phyloP scores from a whole-genome alignment of 768 basidiomycete species.

The Mycena galericulata region DNA sequence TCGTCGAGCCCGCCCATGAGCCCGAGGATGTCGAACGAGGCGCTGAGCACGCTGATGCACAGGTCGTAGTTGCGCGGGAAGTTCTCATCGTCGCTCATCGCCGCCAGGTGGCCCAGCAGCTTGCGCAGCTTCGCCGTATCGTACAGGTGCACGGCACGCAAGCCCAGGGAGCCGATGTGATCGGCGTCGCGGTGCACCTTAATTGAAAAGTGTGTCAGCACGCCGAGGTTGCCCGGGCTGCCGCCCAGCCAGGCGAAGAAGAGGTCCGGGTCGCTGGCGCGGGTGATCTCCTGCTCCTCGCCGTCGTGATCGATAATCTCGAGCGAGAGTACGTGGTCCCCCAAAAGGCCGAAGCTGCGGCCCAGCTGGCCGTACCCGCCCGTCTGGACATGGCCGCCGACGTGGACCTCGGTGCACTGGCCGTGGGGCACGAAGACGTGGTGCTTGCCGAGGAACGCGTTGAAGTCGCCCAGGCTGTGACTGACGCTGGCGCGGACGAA shows the following conservation, averaged over 20 bases:
- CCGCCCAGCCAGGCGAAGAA: too few relatives aligned
- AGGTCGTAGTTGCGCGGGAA: too few relatives aligned
- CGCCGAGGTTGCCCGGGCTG: too few relatives aligned
- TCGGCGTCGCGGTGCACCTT: slow-evolving; percentile 20
- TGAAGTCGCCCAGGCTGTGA: slow-evolving; percentile 23
- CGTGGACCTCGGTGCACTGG: slow-evolving; percentile 21
- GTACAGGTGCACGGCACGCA: slow-evolving; percentile 26
- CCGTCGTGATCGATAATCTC: slow-evolving; percentile 26
- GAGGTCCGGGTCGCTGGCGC: neutral
- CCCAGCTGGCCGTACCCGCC: slow-evolving; percentile 25
- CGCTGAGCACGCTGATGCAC: slow-evolving; percentile 26
- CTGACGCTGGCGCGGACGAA: too few relatives aligned
- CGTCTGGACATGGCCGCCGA: slow-evolving; percentile 25
- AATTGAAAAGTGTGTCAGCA: too few relatives aligned
- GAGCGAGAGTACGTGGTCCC: slow-evolving; percentile 19
- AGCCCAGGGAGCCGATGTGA: slow-evolving; percentile 16
- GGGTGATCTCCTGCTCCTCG: slow-evolving; percentile 23
- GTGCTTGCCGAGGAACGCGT: slow-evolving; percentile 24
- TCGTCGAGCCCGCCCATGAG: slow-evolving; percentile 8
- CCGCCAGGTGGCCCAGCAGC: too few relatives aligned
- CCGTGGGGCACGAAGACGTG: slow-evolving; percentile 24
- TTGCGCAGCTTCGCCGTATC: too few relatives aligned
- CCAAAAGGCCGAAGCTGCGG: slow-evolving; percentile 26
- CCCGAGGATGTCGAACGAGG: slow-evolving; percentile 14
- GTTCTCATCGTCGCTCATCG: too few relatives aligned